A percentile compares a stretch with the other conserved stretches of the same genome.
These are phyloP conservation scores for Blastocystis sp. DNA, from an alignment of 352 stramenopile genomes.

Conservation along the genomic window DNA sequence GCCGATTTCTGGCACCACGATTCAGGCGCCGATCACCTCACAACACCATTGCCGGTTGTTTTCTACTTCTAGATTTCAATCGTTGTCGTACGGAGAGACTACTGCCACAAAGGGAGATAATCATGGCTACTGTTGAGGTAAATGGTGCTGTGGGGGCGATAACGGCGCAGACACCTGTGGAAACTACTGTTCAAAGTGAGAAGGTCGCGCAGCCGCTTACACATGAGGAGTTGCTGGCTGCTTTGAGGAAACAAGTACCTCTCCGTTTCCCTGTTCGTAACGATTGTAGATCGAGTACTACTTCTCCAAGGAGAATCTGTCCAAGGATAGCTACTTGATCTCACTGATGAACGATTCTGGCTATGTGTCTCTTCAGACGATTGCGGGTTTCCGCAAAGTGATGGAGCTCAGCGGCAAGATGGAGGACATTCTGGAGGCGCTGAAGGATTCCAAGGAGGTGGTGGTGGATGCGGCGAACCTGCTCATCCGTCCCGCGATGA, in stretches of 20 bases:
- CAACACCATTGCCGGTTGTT: not conserved
- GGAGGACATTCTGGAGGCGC: conserved; percentile 61
- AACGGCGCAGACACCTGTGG: not conserved
- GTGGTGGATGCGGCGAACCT: conserved; percentile 28
- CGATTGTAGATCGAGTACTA: conserved; percentile 61
- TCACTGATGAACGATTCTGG: conserved; percentile 66
- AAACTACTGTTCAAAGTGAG: conserved; percentile 9
- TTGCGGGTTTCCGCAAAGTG: conserved; percentile 59
- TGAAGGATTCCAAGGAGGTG: conserved; percentile 27
- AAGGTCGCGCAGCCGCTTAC: conserved; percentile 3
- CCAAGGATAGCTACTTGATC: conserved; percentile 47
- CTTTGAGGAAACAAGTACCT: conserved; percentile 42
- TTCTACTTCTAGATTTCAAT: not conserved
- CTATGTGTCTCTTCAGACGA: conserved; percentile 51
- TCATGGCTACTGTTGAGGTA: not conserved
- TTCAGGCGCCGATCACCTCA: not conserved
- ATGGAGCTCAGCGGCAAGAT: conserved; percentile 54
- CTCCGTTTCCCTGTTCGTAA: not conserved
- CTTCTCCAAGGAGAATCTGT: conserved; percentile 66
- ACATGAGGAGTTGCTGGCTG: conserved; percentile 43
- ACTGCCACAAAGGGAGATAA: not conserved
- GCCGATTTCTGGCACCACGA: not conserved
- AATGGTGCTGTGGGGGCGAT: not conserved
- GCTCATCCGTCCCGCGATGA: conserved; percentile 33
- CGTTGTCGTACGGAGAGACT: not conserved